Evolutionary conservation across 495 filamentous ascomycete genomes (phyloP).

Genomic region (Neurospora sp.): DNA sequence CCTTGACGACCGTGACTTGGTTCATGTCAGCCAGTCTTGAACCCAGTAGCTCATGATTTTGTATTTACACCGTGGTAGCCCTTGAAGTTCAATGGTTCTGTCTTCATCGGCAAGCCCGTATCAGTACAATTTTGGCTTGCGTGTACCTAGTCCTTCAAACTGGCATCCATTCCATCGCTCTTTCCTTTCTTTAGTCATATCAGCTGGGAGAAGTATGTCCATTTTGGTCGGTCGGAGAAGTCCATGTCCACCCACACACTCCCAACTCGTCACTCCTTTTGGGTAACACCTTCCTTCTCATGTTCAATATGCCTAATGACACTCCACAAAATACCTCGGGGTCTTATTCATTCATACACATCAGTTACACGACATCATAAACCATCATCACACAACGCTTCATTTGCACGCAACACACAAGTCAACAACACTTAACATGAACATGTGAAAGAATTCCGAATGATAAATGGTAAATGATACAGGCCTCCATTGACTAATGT

Average conservation of each 20-base stretch:
- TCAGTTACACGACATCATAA: not conserved
- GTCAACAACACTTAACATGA: not conserved
- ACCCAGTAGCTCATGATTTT: not conserved
- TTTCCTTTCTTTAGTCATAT: not conserved
- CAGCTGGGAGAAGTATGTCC: not conserved
- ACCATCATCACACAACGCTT: not conserved
- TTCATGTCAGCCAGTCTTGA: not conserved
- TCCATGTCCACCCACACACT: not conserved
- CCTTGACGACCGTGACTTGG: too few species aligned
- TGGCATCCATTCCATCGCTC: not conserved
- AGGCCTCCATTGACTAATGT: constrained; percentile 5
- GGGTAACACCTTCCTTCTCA: not conserved
- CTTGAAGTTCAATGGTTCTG: too few species aligned
- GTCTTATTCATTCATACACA: not conserved
- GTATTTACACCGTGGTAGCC: too few species aligned
- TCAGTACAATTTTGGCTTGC: not conserved
- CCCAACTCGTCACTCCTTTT: not conserved
- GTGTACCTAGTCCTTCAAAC: not conserved
- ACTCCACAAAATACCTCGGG: not conserved
- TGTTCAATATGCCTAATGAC: not conserved
- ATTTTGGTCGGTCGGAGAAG: not conserved
- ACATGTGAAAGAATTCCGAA: not conserved
- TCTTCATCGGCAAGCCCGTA: not conserved
- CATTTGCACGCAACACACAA: not conserved
- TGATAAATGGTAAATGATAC: constrained; percentile 2